Evolutionary conservation across 371 early-diverging fungal genomes (phyloP), one percentile per base, ranked within the genome.

Genomic region (Mucor mucedo): DNA sequence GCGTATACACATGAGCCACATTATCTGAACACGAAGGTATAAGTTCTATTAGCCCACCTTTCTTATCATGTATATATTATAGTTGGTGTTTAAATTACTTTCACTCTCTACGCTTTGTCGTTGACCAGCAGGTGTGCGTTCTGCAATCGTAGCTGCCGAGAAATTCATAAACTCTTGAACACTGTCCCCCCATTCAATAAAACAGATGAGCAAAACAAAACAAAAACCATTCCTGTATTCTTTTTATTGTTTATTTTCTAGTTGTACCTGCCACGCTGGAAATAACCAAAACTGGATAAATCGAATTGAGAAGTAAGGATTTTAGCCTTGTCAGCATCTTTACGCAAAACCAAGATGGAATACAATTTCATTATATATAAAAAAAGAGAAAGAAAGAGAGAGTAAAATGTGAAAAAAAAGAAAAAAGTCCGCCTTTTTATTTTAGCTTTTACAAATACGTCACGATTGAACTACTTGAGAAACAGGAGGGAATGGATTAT

Each of bases 121-220:
- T 71, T 87, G 87, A 6, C 96, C 97, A 10, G 87, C 78, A 33
- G 78, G 67, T 5, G 96, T 96, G 59, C 97, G 86, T 68, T 96
- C 97, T 13, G 92, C 90, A 35, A 95, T 86, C 8, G 96, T 96
- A 50, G 83, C 80, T 0, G 92, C 80, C 65, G 94, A 89, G 71
- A 97, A 96, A 57, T 86, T 87, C 84, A 98, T 88, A 68, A 95
- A 93, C 67, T 97, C 97, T 67, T 91, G 89, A 8, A 91, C 88
- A 64, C 96, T 95, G 21, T 21, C 21, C 21, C 21, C 21, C 21
- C 21, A 21, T 21, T 21, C 21, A 44, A 7, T 9, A 27, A 6
- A 28, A 21, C 21, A n/a, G 21, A 16, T 45, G 6, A 14, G 9
- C 7, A 28, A 28, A 62, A 27, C 42, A 50, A 52, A 28, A 13